Evolutionary conservation across 202 grass and related monocot genomes (phyloP), one percentile per base, ranked within the genome.

Genomic region (Setaria italica): DNA sequence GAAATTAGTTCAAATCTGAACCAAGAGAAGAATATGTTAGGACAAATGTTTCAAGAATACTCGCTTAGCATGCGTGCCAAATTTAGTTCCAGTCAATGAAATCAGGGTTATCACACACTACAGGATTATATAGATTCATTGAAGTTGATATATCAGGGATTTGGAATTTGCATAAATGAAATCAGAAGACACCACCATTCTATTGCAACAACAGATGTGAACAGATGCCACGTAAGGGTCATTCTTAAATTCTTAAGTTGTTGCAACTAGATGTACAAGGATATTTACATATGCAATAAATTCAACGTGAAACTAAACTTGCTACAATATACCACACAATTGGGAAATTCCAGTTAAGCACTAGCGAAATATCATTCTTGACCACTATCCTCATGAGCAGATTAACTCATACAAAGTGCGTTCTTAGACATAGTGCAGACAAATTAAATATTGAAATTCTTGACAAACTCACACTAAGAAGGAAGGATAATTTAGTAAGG

Each of bases 271-370:
- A 79, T 5, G 6, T 42, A 79, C 11, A 74, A 62, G 21, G 51
- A 54, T 13, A 86, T 79, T 73, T 43, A 62, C 7, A 68, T 35
- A 54, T 69, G 62, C 76, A 70, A 74, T 62, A 80, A 87, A 70
- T 63, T 53, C 45, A 70, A 53, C 17, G 7, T 57, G 53, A 32
- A 60, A n/a, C 39, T 59, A 48, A 21, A 62, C 29, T 72, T 82
- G 39, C 21, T 60, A 82, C 9, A 20, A 34, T 45, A 45, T 48
- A 9, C 51, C 54, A 82, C n/a, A 41, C 53, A n/a, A 9, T 10
- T 9, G 7, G 15, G 5, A 35, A 74, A 63, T 63, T 35, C n/a
- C 29, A 72, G 5, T 58, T 13, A 70, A 70, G 34, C 50, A 11
- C 11, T 30, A 69, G 30, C 2, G 1, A 58, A 42, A 46, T 48